phyloP scores from a whole-genome alignment of 1,139 yeast species.

The Hemisphaericaspora subhashii region DNA sequence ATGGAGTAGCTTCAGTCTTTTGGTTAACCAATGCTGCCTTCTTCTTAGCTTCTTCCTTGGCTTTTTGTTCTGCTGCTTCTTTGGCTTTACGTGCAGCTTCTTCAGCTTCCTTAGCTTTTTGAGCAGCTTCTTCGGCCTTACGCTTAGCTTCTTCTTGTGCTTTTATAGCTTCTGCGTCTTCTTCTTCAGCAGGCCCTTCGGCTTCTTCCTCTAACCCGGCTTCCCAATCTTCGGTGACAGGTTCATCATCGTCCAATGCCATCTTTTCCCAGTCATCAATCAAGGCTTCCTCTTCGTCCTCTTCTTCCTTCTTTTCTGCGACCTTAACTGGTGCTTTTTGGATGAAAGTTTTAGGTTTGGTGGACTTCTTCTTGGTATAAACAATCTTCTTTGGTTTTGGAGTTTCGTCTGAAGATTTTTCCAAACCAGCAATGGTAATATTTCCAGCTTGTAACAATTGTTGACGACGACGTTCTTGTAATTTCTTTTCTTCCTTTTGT shows the following conservation, averaged over 20 bases:
- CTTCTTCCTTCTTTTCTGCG: slow-evolving; percentile 23
- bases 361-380: slow-evolving; percentile 70
- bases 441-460: slow-evolving; percentile 77
- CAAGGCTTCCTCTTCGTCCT: slow-evolving; percentile 51
- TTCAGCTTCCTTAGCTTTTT: slow-evolving; percentile 19
- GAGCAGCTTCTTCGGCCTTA: slow-evolving; percentile 19
- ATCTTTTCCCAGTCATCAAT: slow-evolving; percentile 70
- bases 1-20: slow-evolving; percentile 19
- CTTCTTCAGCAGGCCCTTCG: slow-evolving; percentile 26
- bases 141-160: slow-evolving; percentile 22
- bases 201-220: slow-evolving; percentile 31
- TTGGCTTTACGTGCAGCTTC: slow-evolving; percentile 20
- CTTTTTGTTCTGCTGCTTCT: slow-evolving; percentile 26
- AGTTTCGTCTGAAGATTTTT: slow-evolving; percentile 29
- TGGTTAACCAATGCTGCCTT: slow-evolving; percentile 9
- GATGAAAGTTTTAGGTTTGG: slow-evolving; percentile 37
- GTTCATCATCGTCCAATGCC: slow-evolving; percentile 55
- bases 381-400: slow-evolving; percentile 67
- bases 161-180: slow-evolving; percentile 18
- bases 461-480: slow-evolving; percentile 86
- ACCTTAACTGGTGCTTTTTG: slow-evolving; percentile 23
- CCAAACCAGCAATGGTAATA: slow-evolving; percentile 74
- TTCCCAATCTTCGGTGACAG: slow-evolving; percentile 49
- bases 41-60: slow-evolving; percentile 13
- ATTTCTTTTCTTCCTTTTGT: slow-evolving; percentile 89